A percentile compares a stretch with the other conserved stretches of the same genome.
phyloP scores from a whole-genome alignment of 106 monocot genomes.

The Acanthochlamys bracteata region DNA sequence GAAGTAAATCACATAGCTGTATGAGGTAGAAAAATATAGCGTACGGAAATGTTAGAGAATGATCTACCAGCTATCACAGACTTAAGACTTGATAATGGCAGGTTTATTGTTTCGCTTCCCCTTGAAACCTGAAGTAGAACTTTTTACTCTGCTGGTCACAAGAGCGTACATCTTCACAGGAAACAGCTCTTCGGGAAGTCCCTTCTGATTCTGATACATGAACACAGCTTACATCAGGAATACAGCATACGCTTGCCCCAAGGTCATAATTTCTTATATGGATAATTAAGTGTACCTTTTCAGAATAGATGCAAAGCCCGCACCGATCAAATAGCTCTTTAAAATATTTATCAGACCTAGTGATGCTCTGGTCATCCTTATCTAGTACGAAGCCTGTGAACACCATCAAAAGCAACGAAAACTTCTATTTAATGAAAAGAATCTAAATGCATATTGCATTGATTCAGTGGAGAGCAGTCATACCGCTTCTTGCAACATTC shows the following conservation, averaged over 20 bases:
- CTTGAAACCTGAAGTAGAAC: conserved; percentile 21
- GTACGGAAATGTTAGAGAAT: too few species aligned
- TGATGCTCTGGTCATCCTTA: conserved; percentile 85
- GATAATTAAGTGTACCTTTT: conserved; percentile 62
- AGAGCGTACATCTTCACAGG: conserved; percentile 91
- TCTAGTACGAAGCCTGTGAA: conserved; percentile 87
- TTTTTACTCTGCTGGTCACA: conserved; percentile 39
- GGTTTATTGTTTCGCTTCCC: conserved; percentile 23
- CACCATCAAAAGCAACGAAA: neutral
- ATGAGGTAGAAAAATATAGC: too few species aligned
- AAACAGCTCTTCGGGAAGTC: conserved; percentile 70
- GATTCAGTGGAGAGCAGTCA: neutral
- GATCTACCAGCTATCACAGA: neutral
- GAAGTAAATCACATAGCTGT: too few species aligned
- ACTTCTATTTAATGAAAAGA: neutral
- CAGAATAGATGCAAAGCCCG: conserved; percentile 58
- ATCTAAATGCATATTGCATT: neutral
- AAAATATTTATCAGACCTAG: conserved; percentile 83
- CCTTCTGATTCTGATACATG: conserved; percentile 69
- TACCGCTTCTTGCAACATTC: conserved; percentile 74
- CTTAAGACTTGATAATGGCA: conserved; percentile 35
- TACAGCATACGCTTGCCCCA: neutral
- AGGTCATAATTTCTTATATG: too few species aligned
- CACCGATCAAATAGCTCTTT: conserved; percentile 74
- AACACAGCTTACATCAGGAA: too few species aligned